Evolutionary conservation across 257 asterid genomes (phyloP), one percentile per base, ranked within the genome.

Genomic region (Capsicum baccatum): DNA sequence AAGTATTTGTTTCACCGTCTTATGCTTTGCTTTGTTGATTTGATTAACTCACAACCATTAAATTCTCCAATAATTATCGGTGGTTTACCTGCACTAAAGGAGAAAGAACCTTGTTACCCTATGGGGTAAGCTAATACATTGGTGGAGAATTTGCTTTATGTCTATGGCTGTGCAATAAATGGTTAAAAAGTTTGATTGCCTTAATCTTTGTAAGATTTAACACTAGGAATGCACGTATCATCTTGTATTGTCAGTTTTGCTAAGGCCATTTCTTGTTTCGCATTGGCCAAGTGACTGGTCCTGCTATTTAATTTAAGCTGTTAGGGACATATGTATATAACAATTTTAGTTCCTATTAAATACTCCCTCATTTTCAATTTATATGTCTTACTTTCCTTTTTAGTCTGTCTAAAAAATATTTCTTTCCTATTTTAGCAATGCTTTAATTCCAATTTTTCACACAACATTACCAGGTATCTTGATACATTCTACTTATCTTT

Each of bases 11-110:
- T 76, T 21, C 13, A 74, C 47, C 2, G 62, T 74, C 47, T 13
- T 76, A 21, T 76, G 81, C 62, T 50, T 50, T 76, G 63, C 62
- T 21, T 52, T 52, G 21, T 52, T 26, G 8, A 74, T 21, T 70
- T 74, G 44, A 21, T 76, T 52, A 76, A 76, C 21, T 52, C 21
- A 21, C 14, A 76, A 13, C 81, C 62, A 74, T 74, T 74, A 50
- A 19, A 52, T 50, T 74, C 62, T 52, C 81, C 81, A 74, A 74
- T 74, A 50, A 21, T 74, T 50, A 74, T 74, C 47, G 21, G 21
- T 50, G 62, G 47, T 5, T 74, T 74, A 21, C 81, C 62, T 21
- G 63, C 81, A 52, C n/a, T 8, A 74, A 47, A 21, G 39, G 81
- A 52, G 58, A 50, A 50, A 44, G 56, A 42, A 70, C 79, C 19